Percentiles rank a stretch among this genome's conserved stretches.
Conservation (phyloP, 108 stramenopile species). For the Skeletonema menzelii region DNA sequence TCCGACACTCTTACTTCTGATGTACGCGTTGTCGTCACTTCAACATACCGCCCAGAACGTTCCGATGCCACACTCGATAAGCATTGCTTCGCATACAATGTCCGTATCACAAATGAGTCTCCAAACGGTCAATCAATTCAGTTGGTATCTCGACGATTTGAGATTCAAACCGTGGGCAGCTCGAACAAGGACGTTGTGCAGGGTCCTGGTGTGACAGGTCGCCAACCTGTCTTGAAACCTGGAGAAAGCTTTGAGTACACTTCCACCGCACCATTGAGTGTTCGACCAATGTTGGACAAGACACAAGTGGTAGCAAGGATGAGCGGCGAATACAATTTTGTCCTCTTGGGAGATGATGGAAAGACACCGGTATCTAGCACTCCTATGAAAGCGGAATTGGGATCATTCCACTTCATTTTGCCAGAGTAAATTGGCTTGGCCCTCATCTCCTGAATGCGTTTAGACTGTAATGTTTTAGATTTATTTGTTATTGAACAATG, state of each 20-base stretch:
- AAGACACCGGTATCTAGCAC: constrained; percentile 70
- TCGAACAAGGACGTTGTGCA: constrained; percentile 87
- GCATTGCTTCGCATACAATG: constrained; percentile 93
- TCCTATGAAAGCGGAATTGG: constrained; percentile 85
- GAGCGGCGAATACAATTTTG: constrained; percentile 88
- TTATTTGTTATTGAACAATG: not conserved
- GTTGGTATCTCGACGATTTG: constrained; percentile 86
- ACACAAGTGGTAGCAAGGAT: constrained; percentile 88
- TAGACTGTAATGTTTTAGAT: constrained; percentile 12
- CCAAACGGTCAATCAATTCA: constrained; percentile 63
- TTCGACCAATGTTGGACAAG: constrained; percentile 79
- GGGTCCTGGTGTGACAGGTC: constrained; percentile 89
- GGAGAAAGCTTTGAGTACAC: constrained; percentile 94
- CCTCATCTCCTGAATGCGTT: not conserved
- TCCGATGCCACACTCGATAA: constrained; percentile 79
- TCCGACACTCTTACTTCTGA: constrained; percentile 71
- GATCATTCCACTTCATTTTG: constrained; percentile 85
- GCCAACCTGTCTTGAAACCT: constrained; percentile 90
- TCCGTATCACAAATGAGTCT: constrained; percentile 91
- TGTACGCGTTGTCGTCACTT: constrained; percentile 79
- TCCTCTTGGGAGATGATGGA: constrained; percentile 75
- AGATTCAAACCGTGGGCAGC: constrained; percentile 87
- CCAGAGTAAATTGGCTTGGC: constrained; percentile 37
- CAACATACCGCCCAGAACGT: constrained; percentile 89
- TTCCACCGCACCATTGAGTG: constrained; percentile 80